Evolutionary conservation across 129 eudicot species (phyloP).

Genomic region (Centella asiatica): DNA sequence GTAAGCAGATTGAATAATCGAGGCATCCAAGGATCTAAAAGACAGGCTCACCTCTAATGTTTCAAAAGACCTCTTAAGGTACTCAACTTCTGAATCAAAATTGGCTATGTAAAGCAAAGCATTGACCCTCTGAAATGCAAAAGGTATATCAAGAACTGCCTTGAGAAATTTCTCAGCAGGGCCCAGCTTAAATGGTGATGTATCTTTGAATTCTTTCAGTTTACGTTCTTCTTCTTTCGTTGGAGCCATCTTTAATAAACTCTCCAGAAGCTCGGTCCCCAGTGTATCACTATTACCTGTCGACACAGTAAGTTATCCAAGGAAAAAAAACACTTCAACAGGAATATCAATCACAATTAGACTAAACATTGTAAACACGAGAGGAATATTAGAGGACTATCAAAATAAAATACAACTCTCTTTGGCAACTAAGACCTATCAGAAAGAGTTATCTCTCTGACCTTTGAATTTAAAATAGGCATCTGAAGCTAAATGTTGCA

Average conservation of each 20-base stretch:
- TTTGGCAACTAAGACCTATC: background rate
- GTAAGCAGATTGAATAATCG: background rate
- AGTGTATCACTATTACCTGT: conserved; percentile 66
- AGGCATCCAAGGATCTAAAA: background rate
- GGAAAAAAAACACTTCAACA: too few species aligned
- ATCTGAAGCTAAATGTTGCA: background rate
- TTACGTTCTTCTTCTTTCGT: conserved; percentile 58
- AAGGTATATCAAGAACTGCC: conserved; percentile 63
- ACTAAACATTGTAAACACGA: background rate
- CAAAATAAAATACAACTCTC: background rate
- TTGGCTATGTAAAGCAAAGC: conserved; percentile 76
- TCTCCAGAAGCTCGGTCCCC: conserved; percentile 66
- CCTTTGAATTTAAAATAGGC: too few species aligned
- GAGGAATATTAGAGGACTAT: background rate
- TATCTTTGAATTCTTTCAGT: conserved; percentile 41
- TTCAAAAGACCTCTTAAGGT: conserved; percentile 61
- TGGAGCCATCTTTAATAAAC: conserved; percentile 76
- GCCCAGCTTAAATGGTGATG: conserved; percentile 41
- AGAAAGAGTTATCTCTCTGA: too few species aligned
- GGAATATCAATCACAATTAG: too few species aligned
- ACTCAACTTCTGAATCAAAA: conserved; percentile 63
- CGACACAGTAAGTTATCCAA: too few species aligned
- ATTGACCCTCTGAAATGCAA: conserved; percentile 69
- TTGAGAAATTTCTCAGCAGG: conserved; percentile 70
- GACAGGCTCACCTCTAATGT: conserved; percentile 50